Evolutionary conservation across 768 basidiomycete genomes (phyloP).

Genomic region (Pleurotus eryngii): DNA sequence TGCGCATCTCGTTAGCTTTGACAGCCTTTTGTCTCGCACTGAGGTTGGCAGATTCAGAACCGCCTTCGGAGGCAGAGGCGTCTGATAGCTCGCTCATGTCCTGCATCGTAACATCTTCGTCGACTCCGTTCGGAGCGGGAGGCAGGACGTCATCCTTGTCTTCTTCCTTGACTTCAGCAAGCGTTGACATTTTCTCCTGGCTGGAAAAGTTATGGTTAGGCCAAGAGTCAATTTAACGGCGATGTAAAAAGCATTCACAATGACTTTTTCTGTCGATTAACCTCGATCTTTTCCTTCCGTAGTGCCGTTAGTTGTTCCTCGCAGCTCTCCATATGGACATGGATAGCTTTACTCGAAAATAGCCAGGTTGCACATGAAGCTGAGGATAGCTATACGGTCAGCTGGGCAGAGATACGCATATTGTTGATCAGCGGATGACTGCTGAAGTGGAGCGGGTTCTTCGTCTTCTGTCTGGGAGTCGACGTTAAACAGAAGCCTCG

Average conservation of each 20-base stretch:
- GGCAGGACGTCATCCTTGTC: constrained; percentile 23
- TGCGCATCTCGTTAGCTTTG: constrained; percentile 50
- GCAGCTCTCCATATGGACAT: constrained; percentile 85
- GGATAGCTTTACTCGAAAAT: constrained; percentile 89
- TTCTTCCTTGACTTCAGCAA: constrained; percentile 57
- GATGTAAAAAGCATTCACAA: constrained; percentile 52
- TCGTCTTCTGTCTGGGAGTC: constrained; percentile 41
- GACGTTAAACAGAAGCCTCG: constrained; percentile 69
- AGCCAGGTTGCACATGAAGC: constrained; percentile 87
- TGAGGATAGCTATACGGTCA: constrained; percentile 82
- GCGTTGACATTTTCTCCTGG: constrained; percentile 68
- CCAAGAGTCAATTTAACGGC: constrained; percentile 1
- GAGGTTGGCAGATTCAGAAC: constrained; percentile 52
- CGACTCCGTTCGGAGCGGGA: constrained; percentile 39
- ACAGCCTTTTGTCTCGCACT: constrained; percentile 38
- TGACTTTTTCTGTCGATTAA: constrained; percentile 86
- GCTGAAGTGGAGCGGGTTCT: constrained; percentile 16
- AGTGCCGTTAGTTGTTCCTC: constrained; percentile 88
- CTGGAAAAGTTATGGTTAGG: constrained; percentile 32
- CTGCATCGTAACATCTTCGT: constrained; percentile 58
- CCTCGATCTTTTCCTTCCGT: constrained; percentile 93
- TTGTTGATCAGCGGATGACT: constrained; percentile 59
- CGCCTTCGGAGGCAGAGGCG: constrained; percentile 55
- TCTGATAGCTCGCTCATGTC: constrained; percentile 77
- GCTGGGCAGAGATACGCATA: constrained; percentile 70